Conservation (phyloP, 2,329 filamentous ascomycete species). For the Achaetomium macrosporum region DNA sequence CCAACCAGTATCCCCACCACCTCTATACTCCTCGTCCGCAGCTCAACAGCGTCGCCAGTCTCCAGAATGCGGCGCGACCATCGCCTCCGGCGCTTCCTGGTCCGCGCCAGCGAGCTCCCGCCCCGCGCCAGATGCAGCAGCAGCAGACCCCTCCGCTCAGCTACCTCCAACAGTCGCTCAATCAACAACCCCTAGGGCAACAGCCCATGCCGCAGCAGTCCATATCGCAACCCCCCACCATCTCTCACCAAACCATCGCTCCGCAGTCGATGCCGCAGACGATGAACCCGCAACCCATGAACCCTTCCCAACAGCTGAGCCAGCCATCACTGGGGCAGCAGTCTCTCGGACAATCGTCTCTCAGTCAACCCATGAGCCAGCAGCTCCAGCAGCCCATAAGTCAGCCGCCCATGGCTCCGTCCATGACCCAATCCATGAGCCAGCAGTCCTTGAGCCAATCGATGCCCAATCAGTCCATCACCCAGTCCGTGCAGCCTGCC, state of each 20-base stretch:
- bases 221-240: conserved; percentile 15
- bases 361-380: conserved; percentile 26
- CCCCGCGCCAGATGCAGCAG: conserved; percentile 41
- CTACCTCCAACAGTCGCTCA: conserved; percentile 34
- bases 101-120: conserved; percentile 40
- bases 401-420: conserved; percentile 18
- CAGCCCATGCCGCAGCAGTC: conserved; percentile 20
- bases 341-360: conserved; percentile 19
- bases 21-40: conserved; percentile 47
- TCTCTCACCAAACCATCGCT: conserved; percentile 23
- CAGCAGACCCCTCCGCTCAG: conserved; percentile 30
- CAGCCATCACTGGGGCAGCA: conserved; percentile 27
- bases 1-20: conserved; percentile 47
- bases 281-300: conserved; percentile 23
- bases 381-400: conserved; percentile 27
- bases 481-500: conserved; percentile 17
- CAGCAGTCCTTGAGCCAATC: conserved; percentile 23
- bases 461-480: conserved; percentile 13
- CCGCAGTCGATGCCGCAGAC: conserved; percentile 1
- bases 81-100: conserved; percentile 43
- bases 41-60: conserved; percentile 42
- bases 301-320: conserved; percentile 25
- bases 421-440: conserved; percentile 23
- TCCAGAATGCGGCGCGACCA: conserved; percentile 39
- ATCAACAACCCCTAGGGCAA: conserved; percentile 29